A percentile compares a stretch with the other conserved stretches of the same genome.
phyloP scores from a whole-genome alignment of 148 eudicot genomes.

The Spergularia bocconei region DNA sequence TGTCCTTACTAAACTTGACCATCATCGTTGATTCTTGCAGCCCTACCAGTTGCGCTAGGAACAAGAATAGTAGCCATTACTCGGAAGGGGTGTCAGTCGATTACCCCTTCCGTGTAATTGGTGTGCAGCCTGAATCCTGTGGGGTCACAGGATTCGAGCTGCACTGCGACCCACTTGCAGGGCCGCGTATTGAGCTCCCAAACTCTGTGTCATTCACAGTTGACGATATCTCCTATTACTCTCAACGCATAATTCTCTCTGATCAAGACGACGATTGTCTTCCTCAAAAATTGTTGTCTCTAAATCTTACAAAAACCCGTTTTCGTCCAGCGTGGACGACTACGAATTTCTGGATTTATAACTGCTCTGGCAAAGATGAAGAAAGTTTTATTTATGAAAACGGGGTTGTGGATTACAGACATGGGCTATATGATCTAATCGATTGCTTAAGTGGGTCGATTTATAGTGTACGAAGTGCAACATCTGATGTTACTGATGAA shows the following conservation, averaged over 20 bases:
- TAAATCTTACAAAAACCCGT: constrained; percentile 1
- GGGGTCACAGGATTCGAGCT: constrained; percentile 16
- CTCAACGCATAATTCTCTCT: neutral
- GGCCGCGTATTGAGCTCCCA: constrained; percentile 6
- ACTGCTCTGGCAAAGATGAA: neutral
- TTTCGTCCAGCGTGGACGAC: neutral
- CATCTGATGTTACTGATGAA: neutral
- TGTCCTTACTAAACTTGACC: neutral
- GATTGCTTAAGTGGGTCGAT: constrained; percentile 12
- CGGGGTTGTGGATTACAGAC: too few species aligned
- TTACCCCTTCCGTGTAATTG: constrained; percentile 9
- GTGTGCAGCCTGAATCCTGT: neutral
- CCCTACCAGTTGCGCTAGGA: neutral
- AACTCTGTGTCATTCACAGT: neutral
- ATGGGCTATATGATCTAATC: neutral
- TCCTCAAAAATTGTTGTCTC: constrained; percentile 4
- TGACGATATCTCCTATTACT: neutral
- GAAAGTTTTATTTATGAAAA: too few species aligned
- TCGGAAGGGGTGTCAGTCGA: neutral
- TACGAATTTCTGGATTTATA: neutral
- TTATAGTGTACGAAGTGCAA: neutral
- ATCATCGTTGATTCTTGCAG: neutral
- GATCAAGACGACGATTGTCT: constrained; percentile 17
- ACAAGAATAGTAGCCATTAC: neutral
- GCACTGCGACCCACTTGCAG: neutral